These are phyloP conservation scores for Talinum fruticosum DNA, from an alignment of 148 eudicot genomes.

Conservation along the genomic window DNA sequence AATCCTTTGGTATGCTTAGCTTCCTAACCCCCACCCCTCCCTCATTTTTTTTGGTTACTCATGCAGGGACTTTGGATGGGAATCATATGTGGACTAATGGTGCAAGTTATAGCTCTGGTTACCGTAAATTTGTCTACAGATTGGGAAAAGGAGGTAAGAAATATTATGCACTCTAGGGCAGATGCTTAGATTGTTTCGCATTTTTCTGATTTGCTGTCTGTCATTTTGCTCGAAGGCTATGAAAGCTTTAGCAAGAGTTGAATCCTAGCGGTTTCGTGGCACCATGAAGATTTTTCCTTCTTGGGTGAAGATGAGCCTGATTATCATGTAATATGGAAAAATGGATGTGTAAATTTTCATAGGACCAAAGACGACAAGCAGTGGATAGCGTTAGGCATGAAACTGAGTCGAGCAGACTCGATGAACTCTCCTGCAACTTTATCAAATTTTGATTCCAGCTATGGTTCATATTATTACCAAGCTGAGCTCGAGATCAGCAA, in stretches of 20 bases:
- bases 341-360: neutral
- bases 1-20: neutral
- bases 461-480: neutral
- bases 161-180: neutral
- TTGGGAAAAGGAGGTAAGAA: constrained; percentile 53
- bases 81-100: constrained; percentile 51
- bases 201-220: neutral
- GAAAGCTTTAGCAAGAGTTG: constrained; percentile 9
- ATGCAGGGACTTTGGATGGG: constrained; percentile 74
- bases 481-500: neutral
- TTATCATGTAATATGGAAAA: neutral
- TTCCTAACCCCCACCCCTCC: too few species aligned
- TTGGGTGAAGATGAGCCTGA: neutral
- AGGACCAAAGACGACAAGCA: neutral
- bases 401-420: neutral
- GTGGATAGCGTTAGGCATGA: neutral
- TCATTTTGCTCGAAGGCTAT: constrained; percentile 1
- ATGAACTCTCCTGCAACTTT: neutral
- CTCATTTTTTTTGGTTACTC: neutral
- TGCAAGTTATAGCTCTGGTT: constrained; percentile 51
- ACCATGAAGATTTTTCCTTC: neutral
- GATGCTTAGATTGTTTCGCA: neutral
- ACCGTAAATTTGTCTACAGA: constrained; percentile 45
- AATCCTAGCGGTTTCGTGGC: neutral
- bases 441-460: neutral